Conservation (phyloP, 2,329 filamentous ascomycete genomes). For the Aspergillus ibericus region DNA sequence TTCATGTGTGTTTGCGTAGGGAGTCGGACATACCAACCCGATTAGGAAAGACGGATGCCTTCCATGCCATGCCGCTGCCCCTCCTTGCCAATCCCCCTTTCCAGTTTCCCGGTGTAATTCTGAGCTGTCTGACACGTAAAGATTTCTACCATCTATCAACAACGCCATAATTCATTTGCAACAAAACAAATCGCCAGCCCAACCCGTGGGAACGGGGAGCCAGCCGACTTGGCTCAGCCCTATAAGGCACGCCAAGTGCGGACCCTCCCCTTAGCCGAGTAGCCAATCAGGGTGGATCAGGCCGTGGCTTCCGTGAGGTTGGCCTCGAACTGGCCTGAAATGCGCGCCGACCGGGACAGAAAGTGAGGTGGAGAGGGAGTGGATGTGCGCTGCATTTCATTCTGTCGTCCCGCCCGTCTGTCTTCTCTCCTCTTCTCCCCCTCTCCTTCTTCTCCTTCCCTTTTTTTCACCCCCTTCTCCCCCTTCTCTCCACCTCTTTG, state of each 20-base stretch:
- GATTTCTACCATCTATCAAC: too few species aligned
- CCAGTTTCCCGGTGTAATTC: not conserved
- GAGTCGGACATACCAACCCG: too few species aligned
- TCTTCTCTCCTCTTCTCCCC: not conserved
- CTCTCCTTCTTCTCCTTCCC: not conserved
- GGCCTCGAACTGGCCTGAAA: not conserved
- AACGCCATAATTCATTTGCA: too few species aligned
- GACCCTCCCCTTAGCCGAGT: not conserved
- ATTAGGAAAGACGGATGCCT: not conserved
- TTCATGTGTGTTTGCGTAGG: too few species aligned
- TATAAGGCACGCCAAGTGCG: conserved; percentile 10
- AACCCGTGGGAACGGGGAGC: not conserved
- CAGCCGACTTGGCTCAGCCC: conserved; percentile 4
- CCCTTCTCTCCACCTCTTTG: not conserved
- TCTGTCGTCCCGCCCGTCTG: not conserved
- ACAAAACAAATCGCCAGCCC: too few species aligned
- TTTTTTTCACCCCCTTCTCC: not conserved
- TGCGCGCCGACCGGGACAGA: not conserved
- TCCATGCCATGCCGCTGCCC: too few species aligned
- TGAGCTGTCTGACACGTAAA: too few species aligned
- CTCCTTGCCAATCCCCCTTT: not conserved
- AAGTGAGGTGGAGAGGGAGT: not conserved
- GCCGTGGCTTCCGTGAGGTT: not conserved
- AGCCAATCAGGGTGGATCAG: not conserved
- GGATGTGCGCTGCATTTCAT: not conserved